Evolutionary conservation across 2,329 filamentous ascomycete genomes (phyloP).

Genomic region (Diaporthe citriasiana): DNA sequence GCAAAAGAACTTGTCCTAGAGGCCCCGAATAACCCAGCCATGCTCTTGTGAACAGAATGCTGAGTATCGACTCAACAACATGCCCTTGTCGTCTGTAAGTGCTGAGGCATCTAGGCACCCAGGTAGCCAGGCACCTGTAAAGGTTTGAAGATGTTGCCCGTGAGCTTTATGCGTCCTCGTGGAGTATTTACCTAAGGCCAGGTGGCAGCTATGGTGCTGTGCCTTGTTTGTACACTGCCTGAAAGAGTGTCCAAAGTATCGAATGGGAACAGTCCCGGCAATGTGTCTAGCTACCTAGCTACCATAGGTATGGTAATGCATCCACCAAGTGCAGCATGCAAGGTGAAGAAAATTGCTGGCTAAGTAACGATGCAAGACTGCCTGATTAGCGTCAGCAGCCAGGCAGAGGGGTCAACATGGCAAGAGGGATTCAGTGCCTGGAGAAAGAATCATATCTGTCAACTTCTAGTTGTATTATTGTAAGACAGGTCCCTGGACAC

Average conservation of each 20-base stretch:
- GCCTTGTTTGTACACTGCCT: background rate
- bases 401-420: background rate
- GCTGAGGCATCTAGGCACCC: background rate
- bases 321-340: background rate
- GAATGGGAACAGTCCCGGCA: slow-evolving; percentile 7
- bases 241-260: background rate
- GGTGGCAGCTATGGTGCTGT: slow-evolving; percentile 19
- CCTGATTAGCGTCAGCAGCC: background rate
- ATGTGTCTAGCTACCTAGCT: no score
- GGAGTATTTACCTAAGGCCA: background rate
- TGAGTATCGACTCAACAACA: background rate
- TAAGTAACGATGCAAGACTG: background rate
- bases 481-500: background rate
- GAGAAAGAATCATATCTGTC: background rate
- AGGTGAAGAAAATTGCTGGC: background rate
- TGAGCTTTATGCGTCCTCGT: background rate
- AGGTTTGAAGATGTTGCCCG: background rate
- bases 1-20: background rate
- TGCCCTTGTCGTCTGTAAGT: background rate
- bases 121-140: slow-evolving; percentile 3
- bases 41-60: background rate
- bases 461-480: background rate
- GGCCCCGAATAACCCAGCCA: background rate
- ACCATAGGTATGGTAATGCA: background rate
- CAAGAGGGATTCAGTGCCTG: background rate